Percentiles rank a stretch among this genome's conserved stretches.
Conservation (phyloP, 2,329 filamentous ascomycete genomes). For the Aspergillus sojae region DNA sequence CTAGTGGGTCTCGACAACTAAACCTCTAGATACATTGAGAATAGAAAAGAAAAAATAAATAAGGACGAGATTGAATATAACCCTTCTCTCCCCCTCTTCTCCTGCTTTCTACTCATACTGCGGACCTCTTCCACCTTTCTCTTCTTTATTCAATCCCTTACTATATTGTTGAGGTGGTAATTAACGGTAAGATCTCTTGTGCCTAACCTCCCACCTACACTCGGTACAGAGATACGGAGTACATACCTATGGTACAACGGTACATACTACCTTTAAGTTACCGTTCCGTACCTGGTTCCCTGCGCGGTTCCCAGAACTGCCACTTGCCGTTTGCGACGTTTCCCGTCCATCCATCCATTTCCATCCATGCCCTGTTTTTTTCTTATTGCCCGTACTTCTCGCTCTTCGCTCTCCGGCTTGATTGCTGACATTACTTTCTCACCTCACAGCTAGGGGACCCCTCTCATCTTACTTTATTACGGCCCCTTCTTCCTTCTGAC, state of each 20-base stretch:
- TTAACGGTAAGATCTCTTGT: not conserved
- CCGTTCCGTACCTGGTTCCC: not conserved
- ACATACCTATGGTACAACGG: not conserved
- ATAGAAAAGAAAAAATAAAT: not conserved
- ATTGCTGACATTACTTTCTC: slow-evolving; percentile 8
- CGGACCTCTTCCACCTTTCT: not conserved
- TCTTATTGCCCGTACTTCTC: not conserved
- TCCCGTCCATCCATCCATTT: not conserved
- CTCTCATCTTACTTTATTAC: not conserved
- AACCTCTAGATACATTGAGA: not conserved
- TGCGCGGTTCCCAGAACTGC: not conserved
- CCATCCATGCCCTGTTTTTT: not conserved
- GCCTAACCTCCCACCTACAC: not conserved
- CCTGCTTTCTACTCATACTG: not conserved
- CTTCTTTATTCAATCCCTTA: slow-evolving; percentile 1
- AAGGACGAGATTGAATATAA: not conserved
- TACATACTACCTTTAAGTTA: not conserved
- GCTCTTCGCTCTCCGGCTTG: not conserved
- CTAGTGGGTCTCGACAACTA: not conserved
- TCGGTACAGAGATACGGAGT: not conserved
- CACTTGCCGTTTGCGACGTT: slow-evolving; percentile 8
- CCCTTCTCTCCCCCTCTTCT: not conserved
- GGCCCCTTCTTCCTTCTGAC: not conserved
- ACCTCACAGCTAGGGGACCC: not conserved
- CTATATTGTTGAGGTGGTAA: slow-evolving; percentile 1